Evolutionary conservation across 371 early-diverging fungal species (phyloP), one percentile per base, ranked within the genome.

Genomic region (Mortierella sp.): DNA sequence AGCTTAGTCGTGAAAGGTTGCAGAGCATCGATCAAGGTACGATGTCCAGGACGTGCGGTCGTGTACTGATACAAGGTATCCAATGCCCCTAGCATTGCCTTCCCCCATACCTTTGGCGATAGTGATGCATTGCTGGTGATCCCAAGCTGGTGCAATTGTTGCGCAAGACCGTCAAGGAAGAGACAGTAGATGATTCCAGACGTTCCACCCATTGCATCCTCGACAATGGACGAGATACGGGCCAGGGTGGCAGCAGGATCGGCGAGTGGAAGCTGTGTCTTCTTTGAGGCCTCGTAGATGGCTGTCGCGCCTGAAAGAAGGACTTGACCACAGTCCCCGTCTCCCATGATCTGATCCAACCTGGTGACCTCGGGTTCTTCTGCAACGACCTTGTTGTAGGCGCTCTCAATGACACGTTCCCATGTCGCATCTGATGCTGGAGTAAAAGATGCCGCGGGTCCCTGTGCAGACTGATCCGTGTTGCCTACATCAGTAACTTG

Each of bases 271-370:
- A 86, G 63, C 47, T 63, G 51, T 1, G 48, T 57, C 22, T 43
- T 27, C 56, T 86, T 57, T 14, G 81, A 57, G 6, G 87, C 87
- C 12, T 80, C 70, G 41, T 59, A 62, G 45, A 86, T 80, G 40
- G 86, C 85, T 3, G 77, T 78, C 21, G 88, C 91, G 10, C 91
- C 93, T 7, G 86, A 80, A 29, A 86, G 81, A 45, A 94, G 69
- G 0, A 92, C 91, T 14, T 82, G 79, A 8, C 95, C 95, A 63
- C 94, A 94, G 63, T 94, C 94, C 17, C 94, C 95, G 67, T 94
- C 95, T 17, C 95, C 94, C 54, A 86, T 81, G 43, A 91, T 61
- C 41, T 88, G 86, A 62, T 94, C 95, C 47, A 84, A 86, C 17
- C 71, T 68, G 7, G 93, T 93, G 34, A 94, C 82, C 21, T 85